Base-by-base conservation (phyloP, 257 asterid species). In the Anisodus acutangulus region DNA sequence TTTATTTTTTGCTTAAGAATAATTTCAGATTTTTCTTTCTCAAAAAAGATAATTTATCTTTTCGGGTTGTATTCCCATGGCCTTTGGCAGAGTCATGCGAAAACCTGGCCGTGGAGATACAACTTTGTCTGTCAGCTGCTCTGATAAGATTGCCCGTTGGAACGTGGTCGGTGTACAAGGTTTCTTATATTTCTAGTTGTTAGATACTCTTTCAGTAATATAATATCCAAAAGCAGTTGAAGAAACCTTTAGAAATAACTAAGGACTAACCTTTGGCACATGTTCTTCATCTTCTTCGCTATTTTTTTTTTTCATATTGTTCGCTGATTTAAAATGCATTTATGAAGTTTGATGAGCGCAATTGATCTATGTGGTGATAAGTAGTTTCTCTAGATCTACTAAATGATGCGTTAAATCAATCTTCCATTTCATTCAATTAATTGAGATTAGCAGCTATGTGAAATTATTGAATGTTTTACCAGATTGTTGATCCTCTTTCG, bases 101-200 rank as follows among this genome's bases (percentile, higher is more conserved):
- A 96, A 94, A 88, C 99, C 99, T 72, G 99, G 99, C 11, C 97
- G 98, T 85, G 99, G 99, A 72, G 97, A 96, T 86, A 89, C 97
- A 53, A 94, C 99, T 64, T 89, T 93, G 90, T 94, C 99, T 3
- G 97, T 94, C 51, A 94, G 99, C 93, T 96, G 98, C 92, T 93
- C 98, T 86, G 98, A 96, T 86, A 96, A 96, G 93, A 94, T 96
- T 89, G 97, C 97, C 64, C 97, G 97, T 5, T 93, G 99, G 99
- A 94, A 93, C 85, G 93, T 92, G 85, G 95, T 93, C 69, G 99
- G 99, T 86, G 93, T 96, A 89, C 99, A 96, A 94, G 99, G 99
- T 94, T 85, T 80, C 80, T 58, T 83, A 54, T 49, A 58, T 84
- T 37, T 67, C 78, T 82, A 72, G 60, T 72, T 15, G 88, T 81